Evolutionary conservation across 805 yeast species (phyloP).

Genomic region (Wickerhamiella azyma): DNA sequence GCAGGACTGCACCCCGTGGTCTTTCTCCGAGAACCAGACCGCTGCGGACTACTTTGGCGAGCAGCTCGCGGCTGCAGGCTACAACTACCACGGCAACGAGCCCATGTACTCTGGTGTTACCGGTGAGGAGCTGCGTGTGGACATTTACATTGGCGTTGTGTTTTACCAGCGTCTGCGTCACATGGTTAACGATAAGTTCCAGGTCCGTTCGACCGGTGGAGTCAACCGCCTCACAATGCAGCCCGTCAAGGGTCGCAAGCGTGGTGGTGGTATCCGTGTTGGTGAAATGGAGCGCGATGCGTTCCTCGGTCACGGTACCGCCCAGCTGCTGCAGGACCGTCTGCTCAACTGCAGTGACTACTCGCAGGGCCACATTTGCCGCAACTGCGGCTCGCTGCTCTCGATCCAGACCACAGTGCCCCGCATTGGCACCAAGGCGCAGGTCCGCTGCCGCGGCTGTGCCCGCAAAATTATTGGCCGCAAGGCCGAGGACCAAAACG

Average conservation of each 20-base stretch:
- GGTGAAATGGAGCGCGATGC: constrained; percentile 99
- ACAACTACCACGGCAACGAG: constrained; percentile 95
- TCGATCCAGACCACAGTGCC: constrained; percentile 87
- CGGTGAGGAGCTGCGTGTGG: constrained; percentile 93
- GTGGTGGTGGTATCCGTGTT: constrained; percentile 98
- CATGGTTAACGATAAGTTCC: constrained; percentile 99
- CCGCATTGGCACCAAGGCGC: constrained; percentile 66
- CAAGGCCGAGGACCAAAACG: constrained; percentile 31
- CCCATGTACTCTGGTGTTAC: constrained; percentile 98
- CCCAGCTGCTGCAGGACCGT: constrained; percentile 88
- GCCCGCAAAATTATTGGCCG: constrained; percentile 48
- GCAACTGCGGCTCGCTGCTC: constrained; percentile 82
- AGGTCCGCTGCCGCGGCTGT: constrained; percentile 83
- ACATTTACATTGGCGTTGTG: constrained; percentile 92
- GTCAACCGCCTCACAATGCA: constrained; percentile 96
- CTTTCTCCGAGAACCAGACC: constrained; percentile 76
- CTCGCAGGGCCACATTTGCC: constrained; percentile 80
- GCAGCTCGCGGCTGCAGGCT: constrained; percentile 75
- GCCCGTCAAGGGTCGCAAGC: constrained; percentile 98
- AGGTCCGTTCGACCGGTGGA: constrained; percentile 97
- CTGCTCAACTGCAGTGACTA: constrained; percentile 90
- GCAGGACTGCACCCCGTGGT: constrained; percentile 96
- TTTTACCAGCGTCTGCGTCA: constrained; percentile 97
- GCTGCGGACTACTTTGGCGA: constrained; percentile 98
- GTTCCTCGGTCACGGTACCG: constrained; percentile 94